Percentiles rank a stretch among this genome's conserved stretches.
phyloP scores from a whole-genome alignment of 164 flowering plant genomes.

The Nymphaea colorata region DNA sequence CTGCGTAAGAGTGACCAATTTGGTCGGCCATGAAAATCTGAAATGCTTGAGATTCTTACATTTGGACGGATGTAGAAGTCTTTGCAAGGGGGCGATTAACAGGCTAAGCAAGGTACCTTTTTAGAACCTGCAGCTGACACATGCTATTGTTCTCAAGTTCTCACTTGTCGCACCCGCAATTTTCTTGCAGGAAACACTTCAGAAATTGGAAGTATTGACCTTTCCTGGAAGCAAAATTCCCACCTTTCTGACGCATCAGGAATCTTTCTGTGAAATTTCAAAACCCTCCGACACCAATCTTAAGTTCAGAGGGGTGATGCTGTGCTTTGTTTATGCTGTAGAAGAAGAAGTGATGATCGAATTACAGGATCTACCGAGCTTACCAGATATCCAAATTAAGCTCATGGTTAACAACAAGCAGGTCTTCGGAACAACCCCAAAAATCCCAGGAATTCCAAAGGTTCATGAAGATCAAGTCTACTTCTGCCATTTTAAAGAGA shows the following conservation, averaged over 20 bases:
- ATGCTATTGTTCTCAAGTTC: not conserved
- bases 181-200: conserved; percentile 13
- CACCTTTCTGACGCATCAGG: conserved; percentile 12
- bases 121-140: not conserved
- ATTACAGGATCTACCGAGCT: conserved; percentile 8
- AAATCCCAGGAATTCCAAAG: conserved; percentile 21
- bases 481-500: not conserved
- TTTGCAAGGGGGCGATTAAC: not conserved
- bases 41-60: conserved; percentile 25
- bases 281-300: conserved; percentile 7
- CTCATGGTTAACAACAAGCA: conserved; percentile 8
- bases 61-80: conserved; percentile 18
- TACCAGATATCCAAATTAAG: conserved; percentile 16
- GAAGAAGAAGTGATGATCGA: conserved; percentile 8
- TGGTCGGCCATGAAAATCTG: conserved; percentile 32
- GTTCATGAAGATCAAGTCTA: conserved; percentile 15
- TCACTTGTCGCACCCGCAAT: not conserved
- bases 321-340: conserved; percentile 23
- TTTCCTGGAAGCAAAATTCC: conserved; percentile 33
- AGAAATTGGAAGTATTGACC: conserved; percentile 13
- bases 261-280: conserved; percentile 6
- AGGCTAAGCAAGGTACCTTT: not conserved
- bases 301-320: conserved; percentile 15
- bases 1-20: conserved; percentile 19
- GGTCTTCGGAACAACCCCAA: conserved; percentile 7